Base-by-base conservation (phyloP, 768 basidiomycete species). In the Tephrocybe sp. region DNA sequence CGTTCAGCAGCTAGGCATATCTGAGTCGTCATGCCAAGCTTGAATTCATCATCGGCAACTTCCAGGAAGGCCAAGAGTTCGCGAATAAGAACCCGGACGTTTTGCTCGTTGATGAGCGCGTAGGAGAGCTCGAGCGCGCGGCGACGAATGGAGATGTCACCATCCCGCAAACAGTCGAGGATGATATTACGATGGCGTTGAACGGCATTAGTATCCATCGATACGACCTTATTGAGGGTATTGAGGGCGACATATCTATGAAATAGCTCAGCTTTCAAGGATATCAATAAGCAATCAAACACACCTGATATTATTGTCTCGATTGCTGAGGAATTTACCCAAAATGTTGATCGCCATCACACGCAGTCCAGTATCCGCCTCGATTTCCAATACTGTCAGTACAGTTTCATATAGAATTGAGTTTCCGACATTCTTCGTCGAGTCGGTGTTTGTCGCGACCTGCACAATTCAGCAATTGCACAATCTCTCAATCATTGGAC, bases 311-410 rank as follows among this genome's bases (percentile, higher is more conserved):
- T 98, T 99, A 71, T 99, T 99, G 65, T 99, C 97, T 28, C 92
- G 80, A 70, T 99, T 99, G 65, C 91, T 88, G 65, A 99, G 74
- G 74, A 98, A 98, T 71, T 98, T 98, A 48, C 97, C 97, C 28
- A 99, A 80, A 51, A 98, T 98, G 66, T 99, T 99, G 69, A 99
- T 99, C 0, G 97, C 97, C 97, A 99, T 98, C 39, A 98, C 95
- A 1, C 97, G 86, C 18, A 99, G 73, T 17, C 94, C 93, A 36
- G 84, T 88, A 65, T 99, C 97, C 10, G 97, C 95, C 62, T 99
- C 94, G 55, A 98, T 98, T 58, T 99, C 96, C 41, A 99, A 77
- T 15, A 99, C 88, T 1, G 95, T 93, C 56, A 98, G 77, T 5
- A 98, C 96, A 0, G 96, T 96, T 72, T 99, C 97, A 67, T 99